phyloP scores from a whole-genome alignment of 495 filamentous ascomycete species.

The Neurospora sp. region DNA sequence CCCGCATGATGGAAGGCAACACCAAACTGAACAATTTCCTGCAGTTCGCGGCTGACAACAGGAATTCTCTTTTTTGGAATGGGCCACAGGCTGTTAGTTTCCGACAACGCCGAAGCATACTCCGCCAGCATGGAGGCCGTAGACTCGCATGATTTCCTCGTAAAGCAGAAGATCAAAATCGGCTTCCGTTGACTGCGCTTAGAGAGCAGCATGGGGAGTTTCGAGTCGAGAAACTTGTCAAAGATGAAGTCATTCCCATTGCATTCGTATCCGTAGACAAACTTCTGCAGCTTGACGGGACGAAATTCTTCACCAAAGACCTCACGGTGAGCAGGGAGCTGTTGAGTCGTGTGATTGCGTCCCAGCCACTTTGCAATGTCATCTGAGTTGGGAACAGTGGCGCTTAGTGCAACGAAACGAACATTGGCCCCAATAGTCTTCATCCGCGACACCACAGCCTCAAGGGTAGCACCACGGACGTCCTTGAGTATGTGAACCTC shows the following conservation, averaged over 20 bases:
- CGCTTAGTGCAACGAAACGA: constrained; percentile 84
- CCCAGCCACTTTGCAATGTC: constrained; percentile 94
- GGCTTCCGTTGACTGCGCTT: constrained; percentile 73
- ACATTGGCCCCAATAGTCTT: constrained; percentile 81
- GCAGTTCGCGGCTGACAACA: constrained; percentile 52
- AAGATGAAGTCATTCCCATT: constrained; percentile 75
- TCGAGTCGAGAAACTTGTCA: constrained; percentile 66
- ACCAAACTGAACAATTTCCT: constrained; percentile 53
- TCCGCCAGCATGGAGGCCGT: constrained; percentile 68
- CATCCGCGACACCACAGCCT: constrained; percentile 96
- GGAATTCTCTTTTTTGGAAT: constrained; percentile 44
- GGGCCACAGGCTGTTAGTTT: constrained; percentile 56
- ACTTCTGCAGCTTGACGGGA: constrained; percentile 77
- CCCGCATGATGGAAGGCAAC: constrained; percentile 95
- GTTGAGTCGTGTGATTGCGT: constrained; percentile 53
- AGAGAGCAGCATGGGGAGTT: constrained; percentile 64
- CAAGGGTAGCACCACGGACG: constrained; percentile 75
- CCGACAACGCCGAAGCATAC: constrained; percentile 48
- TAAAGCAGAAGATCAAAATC: constrained; percentile 89
- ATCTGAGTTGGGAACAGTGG: constrained; percentile 84
- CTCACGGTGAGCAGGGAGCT: constrained; percentile 61
- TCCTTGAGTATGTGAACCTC: constrained; percentile 96
- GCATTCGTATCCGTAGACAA: constrained; percentile 64
- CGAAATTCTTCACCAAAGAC: constrained; percentile 88
- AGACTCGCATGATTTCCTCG: constrained; percentile 60